A percentile compares a stretch with the other conserved stretches of the same genome.
These are phyloP conservation scores for Reticulascus tulasneorum DNA, from an alignment of 2,329 filamentous ascomycete genomes.

Conservation along the genomic window DNA sequence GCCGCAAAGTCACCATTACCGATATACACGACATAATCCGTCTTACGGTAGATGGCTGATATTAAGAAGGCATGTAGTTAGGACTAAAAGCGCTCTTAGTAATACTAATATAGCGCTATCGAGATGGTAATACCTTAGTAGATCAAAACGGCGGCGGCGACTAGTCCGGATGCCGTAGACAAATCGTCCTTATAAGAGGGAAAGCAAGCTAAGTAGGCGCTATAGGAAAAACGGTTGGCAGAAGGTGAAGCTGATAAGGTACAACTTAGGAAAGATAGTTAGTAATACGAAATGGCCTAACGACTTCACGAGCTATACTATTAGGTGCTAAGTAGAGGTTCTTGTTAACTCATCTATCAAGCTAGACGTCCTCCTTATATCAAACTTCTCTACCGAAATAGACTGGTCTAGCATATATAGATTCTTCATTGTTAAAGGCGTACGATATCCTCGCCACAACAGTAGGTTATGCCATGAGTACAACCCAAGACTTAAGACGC, in stretches of 20 bases:
- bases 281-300: background rate
- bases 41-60: conserved; percentile 28
- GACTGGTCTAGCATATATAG: conserved; percentile 1
- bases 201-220: background rate
- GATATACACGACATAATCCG: conserved; percentile 17
- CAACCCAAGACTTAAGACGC: conserved; percentile 19
- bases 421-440: conserved; percentile 4
- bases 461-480: conserved; percentile 12
- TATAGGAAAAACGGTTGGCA: conserved; percentile 3
- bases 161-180: conserved; percentile 32
- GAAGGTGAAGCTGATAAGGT: background rate
- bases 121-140: conserved; percentile 39
- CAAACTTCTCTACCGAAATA: background rate
- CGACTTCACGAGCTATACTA: background rate
- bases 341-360: background rate
- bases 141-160: conserved; percentile 34
- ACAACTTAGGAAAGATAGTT: conserved; percentile 1
- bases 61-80: conserved; percentile 29
- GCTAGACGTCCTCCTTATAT: background rate
- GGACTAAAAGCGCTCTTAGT: conserved; percentile 24
- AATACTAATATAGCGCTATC: conserved; percentile 33
- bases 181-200: no score
- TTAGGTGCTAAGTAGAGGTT: background rate
- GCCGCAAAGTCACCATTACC: conserved; percentile 29
- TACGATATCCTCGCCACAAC: conserved; percentile 6